Percentiles rank a stretch among this genome's conserved stretches.
phyloP scores from a whole-genome alignment of 225 moss, liverwort and hornwort species.

The Ulota crispa region DNA sequence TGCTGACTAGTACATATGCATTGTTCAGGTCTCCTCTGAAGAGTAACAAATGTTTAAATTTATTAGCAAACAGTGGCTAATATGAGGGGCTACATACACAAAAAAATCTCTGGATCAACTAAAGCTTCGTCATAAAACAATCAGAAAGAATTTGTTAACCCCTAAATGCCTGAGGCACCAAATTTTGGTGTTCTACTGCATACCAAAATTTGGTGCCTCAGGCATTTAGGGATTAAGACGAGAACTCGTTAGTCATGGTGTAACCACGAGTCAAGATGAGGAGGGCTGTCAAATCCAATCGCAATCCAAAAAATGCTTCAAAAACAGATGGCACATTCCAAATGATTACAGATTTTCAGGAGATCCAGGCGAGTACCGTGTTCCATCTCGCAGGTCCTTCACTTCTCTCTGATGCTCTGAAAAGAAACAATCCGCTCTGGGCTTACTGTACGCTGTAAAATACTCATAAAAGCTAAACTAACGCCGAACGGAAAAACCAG shows the following conservation, averaged over 20 bases:
- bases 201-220: neutral
- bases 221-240: too few relatives aligned
- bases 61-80: too few relatives aligned
- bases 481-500: conserved; percentile 29
- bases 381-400: neutral
- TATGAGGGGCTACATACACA: too few relatives aligned
- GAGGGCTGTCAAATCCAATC: conserved; percentile 6
- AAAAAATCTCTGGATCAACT: too few relatives aligned
- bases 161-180: too few relatives aligned
- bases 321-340: conserved; percentile 19
- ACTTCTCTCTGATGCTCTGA: conserved; percentile 6
- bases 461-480: conserved; percentile 44
- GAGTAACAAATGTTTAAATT: too few relatives aligned
- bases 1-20: too few relatives aligned
- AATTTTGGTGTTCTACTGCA: neutral
- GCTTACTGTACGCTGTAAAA: conserved; percentile 18
- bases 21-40: too few relatives aligned
- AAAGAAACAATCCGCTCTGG: conserved; percentile 12
- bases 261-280: neutral
- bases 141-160: too few relatives aligned
- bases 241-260: neutral
- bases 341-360: neutral
- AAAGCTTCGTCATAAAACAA: too few relatives aligned
- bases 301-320: conserved; percentile 11
- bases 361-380: neutral